A percentile compares a stretch with the other conserved stretches of the same genome.
phyloP scores from a whole-genome alignment of 768 basidiomycete species.

The Podaxis sp. region DNA sequence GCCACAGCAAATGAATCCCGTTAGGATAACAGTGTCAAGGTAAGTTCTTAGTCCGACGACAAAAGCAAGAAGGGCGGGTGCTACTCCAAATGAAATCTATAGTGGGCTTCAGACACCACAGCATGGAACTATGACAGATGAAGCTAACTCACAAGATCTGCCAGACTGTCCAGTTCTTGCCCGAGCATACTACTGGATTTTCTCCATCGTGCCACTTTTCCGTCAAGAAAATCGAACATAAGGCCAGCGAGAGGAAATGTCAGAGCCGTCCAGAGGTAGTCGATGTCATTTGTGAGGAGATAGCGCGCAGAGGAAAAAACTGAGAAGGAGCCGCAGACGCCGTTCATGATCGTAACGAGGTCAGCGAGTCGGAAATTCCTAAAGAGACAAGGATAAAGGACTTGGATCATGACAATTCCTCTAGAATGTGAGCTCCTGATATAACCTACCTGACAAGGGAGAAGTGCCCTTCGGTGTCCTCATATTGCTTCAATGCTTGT shows the following conservation, averaged over 20 bases:
- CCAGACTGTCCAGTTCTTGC: constrained; percentile 95
- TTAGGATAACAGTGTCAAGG: constrained; percentile 83
- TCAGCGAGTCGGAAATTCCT: constrained; percentile 99
- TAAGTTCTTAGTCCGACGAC: constrained; percentile 87
- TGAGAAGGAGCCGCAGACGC: constrained; percentile 95
- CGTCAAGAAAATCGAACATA: constrained; percentile 97
- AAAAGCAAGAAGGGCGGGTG: constrained; percentile 92
- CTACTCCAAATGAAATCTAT: constrained; percentile 97
- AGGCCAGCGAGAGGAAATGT: constrained; percentile 88
- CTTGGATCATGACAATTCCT: constrained; percentile 19
- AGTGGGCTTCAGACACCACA: constrained; percentile 10
- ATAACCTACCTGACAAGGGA: constrained; percentile 84
- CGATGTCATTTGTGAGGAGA: constrained; percentile 73
- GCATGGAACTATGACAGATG: constrained; percentile 3
- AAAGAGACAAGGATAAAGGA: constrained; percentile 15
- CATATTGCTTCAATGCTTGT: constrained; percentile 73
- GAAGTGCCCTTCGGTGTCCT: constrained; percentile 93
- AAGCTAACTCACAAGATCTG: constrained; percentile 73
- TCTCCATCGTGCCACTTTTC: constrained; percentile 97
- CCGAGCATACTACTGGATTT: constrained; percentile 94
- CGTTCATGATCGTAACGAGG: constrained; percentile 98
- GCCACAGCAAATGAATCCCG: constrained; percentile 93
- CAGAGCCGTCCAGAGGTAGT: constrained; percentile 85
- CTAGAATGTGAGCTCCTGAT: constrained; percentile 11
- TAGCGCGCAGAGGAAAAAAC: constrained; percentile 93